These are phyloP conservation scores for Boletus vinaceobasis DNA, from an alignment of 768 basidiomycete genomes.

Conservation along the genomic window DNA sequence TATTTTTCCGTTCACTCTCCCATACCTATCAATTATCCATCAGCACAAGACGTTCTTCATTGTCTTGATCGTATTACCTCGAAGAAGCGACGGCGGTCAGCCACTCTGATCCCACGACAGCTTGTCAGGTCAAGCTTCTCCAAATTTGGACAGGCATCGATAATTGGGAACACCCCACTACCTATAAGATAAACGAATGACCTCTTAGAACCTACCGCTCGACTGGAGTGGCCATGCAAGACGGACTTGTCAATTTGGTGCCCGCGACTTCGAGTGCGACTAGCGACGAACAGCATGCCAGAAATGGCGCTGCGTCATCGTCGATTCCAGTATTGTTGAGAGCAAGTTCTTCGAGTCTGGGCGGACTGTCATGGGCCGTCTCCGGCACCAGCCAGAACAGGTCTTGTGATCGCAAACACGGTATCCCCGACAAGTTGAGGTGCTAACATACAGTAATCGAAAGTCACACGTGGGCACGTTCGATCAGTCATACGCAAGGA, in stretches of 20 bases:
- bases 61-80: constrained; percentile 36
- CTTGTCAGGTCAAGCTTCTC: constrained; percentile 60
- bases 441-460: constrained; percentile 33
- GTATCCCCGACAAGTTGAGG: constrained; percentile 57
- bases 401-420: constrained; percentile 47
- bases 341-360: constrained; percentile 46
- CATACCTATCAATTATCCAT: constrained; percentile 19
- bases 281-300: constrained; percentile 50
- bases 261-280: constrained; percentile 49
- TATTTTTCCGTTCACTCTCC: constrained; percentile 17
- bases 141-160: constrained; percentile 55
- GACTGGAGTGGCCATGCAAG: neutral
- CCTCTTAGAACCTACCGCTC: neutral
- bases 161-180: constrained; percentile 50
- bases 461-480: neutral
- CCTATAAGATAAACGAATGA: constrained; percentile 32
- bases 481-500: neutral
- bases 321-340: constrained; percentile 62
- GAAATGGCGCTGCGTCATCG: constrained; percentile 50
- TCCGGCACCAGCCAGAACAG: constrained; percentile 45
- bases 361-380: constrained; percentile 14
- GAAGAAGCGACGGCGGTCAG: constrained; percentile 63
- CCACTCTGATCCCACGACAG: constrained; percentile 58
- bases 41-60: constrained; percentile 9
- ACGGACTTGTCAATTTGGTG: constrained; percentile 59